These are phyloP conservation scores for Aspergillus sp. DNA, from an alignment of 2,329 filamentous ascomycete genomes.

Conservation along the genomic window DNA sequence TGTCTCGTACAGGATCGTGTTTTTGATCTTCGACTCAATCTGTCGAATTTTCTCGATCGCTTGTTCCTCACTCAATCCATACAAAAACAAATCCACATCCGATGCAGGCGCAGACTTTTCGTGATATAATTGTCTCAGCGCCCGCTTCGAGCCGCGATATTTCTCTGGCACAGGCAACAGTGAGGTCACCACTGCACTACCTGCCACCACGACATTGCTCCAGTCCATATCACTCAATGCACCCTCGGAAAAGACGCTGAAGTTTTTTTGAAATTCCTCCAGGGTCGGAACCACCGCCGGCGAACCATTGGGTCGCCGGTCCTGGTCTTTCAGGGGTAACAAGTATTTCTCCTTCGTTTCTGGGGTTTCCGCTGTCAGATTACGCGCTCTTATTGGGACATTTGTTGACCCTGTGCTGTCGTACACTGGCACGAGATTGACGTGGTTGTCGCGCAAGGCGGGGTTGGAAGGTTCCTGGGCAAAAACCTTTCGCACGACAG, in stretches of 20 bases:
- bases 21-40: constrained; percentile 66
- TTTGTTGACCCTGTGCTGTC: constrained; percentile 14
- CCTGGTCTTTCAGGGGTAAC: constrained; percentile 32
- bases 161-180: constrained; percentile 61
- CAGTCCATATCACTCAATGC: constrained; percentile 69
- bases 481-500: constrained; percentile 28
- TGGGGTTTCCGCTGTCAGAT: constrained; percentile 22
- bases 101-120: constrained; percentile 72
- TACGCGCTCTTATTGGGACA: constrained; percentile 24
- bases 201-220: constrained; percentile 73
- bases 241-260: constrained; percentile 72
- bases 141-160: constrained; percentile 55
- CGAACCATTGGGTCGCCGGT: constrained; percentile 55
- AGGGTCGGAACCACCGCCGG: constrained; percentile 61
- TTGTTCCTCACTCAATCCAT: constrained; percentile 67
- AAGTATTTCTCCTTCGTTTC: constrained; percentile 27
- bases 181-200: constrained; percentile 71
- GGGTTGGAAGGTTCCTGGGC: constrained; percentile 31
- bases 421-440: constrained; percentile 32
- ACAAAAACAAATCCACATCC: constrained; percentile 80
- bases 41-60: constrained; percentile 76
- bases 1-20: constrained; percentile 72
- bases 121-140: constrained; percentile 65
- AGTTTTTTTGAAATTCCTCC: constrained; percentile 68
- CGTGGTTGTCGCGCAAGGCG: constrained; percentile 19